Evolutionary conservation across 2,329 filamentous ascomycete species (phyloP).

Genomic region (Cladophialophora exuberans): DNA sequence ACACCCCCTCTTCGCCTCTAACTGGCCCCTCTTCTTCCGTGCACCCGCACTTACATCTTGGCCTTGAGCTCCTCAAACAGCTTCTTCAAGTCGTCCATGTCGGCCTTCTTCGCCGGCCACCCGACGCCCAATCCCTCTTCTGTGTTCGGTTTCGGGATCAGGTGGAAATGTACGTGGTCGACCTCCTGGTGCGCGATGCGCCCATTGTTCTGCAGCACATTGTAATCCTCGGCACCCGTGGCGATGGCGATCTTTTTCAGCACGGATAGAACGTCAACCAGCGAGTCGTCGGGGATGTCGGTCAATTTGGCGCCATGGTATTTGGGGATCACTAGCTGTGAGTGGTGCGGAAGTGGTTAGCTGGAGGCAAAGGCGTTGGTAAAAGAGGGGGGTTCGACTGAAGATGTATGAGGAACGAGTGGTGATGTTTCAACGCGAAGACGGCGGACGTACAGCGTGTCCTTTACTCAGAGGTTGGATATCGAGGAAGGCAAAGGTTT

Average conservation of each 20-base stretch:
- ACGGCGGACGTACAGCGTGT: conserved; percentile 83
- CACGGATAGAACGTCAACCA: conserved; percentile 80
- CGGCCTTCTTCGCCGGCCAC: conserved; percentile 75
- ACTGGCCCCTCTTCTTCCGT: background rate
- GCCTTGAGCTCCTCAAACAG: conserved; percentile 82
- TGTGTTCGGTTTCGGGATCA: conserved; percentile 95
- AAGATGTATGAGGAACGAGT: too few species aligned
- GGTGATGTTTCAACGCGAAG: too few species aligned
- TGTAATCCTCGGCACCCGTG: conserved; percentile 78
- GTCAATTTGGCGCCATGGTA: conserved; percentile 87
- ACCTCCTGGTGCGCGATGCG: conserved; percentile 88
- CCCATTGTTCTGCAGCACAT: conserved; percentile 96
- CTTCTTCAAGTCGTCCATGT: conserved; percentile 83
- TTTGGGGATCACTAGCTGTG: conserved; percentile 92
- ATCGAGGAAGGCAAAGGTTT: conserved; percentile 93
- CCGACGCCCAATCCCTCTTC: conserved; percentile 75
- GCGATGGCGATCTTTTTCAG: conserved; percentile 85
- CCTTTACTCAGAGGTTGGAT: conserved; percentile 87
- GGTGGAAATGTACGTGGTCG: conserved; percentile 93
- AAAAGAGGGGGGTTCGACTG: background rate
- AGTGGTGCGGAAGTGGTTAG: too few species aligned
- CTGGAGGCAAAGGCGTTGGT: background rate
- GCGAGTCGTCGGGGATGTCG: conserved; percentile 88
- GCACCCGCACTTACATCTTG: conserved; percentile 68
- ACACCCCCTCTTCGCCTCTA: background rate